These are phyloP conservation scores for Mucuna pruriens DNA, from an alignment of 306 rosid genomes.

Conservation along the genomic window DNA sequence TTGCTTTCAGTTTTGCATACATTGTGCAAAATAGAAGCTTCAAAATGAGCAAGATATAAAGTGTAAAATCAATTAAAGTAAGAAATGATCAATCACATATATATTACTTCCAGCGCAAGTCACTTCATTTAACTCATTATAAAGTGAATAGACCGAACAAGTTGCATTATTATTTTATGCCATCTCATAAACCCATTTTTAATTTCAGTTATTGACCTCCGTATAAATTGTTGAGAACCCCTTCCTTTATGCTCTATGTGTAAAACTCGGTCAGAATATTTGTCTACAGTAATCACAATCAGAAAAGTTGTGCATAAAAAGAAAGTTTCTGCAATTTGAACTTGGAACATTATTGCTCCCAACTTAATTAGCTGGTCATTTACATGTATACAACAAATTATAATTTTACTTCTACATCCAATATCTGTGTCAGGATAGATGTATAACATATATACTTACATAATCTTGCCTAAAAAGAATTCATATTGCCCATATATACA, in stretches of 20 bases:
- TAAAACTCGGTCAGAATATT: background rate
- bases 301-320: background rate
- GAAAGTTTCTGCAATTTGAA: background rate
- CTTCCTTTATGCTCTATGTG: background rate
- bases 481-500: background rate
- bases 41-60: background rate
- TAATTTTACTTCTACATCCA: constrained; percentile 13
- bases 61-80: constrained; percentile 1
- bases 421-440: background rate
- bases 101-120: constrained; percentile 30
- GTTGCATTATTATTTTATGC: background rate
- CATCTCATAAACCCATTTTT: background rate
- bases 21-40: constrained; percentile 1
- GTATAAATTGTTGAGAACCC: background rate
- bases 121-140: constrained; percentile 29
- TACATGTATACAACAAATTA: constrained; percentile 9
- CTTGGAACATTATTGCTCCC: background rate
- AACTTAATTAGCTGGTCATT: background rate
- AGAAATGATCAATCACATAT: background rate
- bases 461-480: constrained; percentile 13
- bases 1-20: background rate
- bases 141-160: background rate
- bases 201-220: background rate
- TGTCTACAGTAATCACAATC: background rate
- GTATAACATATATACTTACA: background rate